Conservation (phyloP, 129 eudicot species). For the Apium graveolens region DNA sequence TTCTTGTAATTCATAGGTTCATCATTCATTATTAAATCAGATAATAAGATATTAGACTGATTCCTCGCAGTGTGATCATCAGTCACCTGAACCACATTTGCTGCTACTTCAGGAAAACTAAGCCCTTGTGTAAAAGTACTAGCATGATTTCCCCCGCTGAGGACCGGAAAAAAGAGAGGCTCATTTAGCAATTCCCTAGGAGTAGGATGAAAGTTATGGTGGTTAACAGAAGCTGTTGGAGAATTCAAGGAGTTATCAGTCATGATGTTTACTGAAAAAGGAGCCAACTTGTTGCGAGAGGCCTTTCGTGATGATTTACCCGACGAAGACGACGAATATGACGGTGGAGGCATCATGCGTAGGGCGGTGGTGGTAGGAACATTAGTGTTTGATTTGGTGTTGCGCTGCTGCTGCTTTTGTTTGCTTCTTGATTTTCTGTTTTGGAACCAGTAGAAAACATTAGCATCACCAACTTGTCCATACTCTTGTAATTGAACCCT, state of each 20-base stretch:
- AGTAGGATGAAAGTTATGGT: conserved; percentile 15
- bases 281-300: conserved; percentile 9
- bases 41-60: conserved; percentile 31
- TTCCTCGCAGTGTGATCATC: conserved; percentile 28
- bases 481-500: conserved; percentile 72
- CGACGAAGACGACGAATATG: conserved; percentile 61
- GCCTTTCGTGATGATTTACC: conserved; percentile 51
- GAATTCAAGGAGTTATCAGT: conserved; percentile 32
- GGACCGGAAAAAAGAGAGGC: conserved; percentile 35
- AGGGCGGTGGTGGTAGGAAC: not conserved
- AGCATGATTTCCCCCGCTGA: conserved; percentile 4
- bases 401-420: conserved; percentile 32
- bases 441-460: conserved; percentile 96
- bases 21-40: conserved; percentile 41
- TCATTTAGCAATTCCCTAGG: conserved; percentile 37
- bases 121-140: conserved; percentile 36
- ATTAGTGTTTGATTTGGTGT: conserved; percentile 3
- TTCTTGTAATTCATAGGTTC: conserved; percentile 15
- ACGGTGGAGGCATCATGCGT: conserved; percentile 7
- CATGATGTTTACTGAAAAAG: conserved; percentile 17
- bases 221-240: conserved; percentile 76
- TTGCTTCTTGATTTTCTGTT: conserved; percentile 91
- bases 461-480: conserved; percentile 97
- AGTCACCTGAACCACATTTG: not conserved
- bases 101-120: conserved; percentile 28